These are phyloP conservation scores for Schwanniomyces occidentalis DNA, from an alignment of 805 yeast species.

Conservation along the genomic window DNA sequence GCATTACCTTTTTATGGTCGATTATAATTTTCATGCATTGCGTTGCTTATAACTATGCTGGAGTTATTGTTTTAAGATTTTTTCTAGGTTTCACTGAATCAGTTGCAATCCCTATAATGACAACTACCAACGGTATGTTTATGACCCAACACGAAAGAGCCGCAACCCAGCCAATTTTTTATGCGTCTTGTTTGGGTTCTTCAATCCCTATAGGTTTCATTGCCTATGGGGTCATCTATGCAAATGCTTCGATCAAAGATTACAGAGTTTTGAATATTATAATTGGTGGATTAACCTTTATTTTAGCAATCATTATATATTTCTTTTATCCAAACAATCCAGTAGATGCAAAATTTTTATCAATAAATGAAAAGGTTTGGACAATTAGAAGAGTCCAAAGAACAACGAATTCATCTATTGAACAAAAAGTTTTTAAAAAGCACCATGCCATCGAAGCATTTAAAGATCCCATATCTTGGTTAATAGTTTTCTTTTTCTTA, in stretches of 20 bases:
- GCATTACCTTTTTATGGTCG: conserved; percentile 45
- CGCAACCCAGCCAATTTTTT: conserved; percentile 54
- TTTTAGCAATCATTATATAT: conserved; percentile 15
- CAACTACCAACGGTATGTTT: conserved; percentile 51
- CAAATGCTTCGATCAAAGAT: conserved; percentile 20
- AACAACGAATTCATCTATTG: conserved; percentile 31
- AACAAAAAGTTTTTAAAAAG: conserved; percentile 47
- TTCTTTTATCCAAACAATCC: conserved; percentile 59
- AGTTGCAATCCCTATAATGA: conserved; percentile 29
- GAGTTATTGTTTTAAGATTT: conserved; percentile 48
- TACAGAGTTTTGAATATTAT: conserved; percentile 61
- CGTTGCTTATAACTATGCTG: conserved; percentile 45
- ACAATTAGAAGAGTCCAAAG: conserved; percentile 40
- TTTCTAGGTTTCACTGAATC: conserved; percentile 46
- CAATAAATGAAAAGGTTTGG: conserved; percentile 51
- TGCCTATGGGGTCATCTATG: conserved; percentile 38
- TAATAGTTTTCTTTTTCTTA: conserved; percentile 33
- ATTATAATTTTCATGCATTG: conserved; percentile 47
- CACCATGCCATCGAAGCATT: conserved; percentile 52
- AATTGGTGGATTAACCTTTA: conserved; percentile 54
- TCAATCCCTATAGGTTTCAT: conserved; percentile 55
- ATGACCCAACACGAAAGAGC: conserved; percentile 47
- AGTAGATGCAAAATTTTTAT: conserved; percentile 47
- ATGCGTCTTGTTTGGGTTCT: conserved; percentile 50
- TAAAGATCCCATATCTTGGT: conserved; percentile 37